Percentiles rank a stretch among this genome's conserved stretches.
phyloP scores from a whole-genome alignment of 257 asterid species.

The Ajuga chamaepitys region DNA sequence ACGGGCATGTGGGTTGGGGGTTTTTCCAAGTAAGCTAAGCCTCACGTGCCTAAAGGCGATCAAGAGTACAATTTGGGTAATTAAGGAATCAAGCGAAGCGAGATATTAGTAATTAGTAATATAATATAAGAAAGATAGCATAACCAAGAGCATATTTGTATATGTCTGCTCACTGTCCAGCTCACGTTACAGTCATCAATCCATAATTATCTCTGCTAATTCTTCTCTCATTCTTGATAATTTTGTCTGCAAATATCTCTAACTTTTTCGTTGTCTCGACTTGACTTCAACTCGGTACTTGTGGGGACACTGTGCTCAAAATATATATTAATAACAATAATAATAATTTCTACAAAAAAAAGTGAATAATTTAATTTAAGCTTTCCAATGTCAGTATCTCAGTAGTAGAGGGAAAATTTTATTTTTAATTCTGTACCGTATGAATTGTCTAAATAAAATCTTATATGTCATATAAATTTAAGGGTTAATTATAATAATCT shows the following conservation, averaged over 20 bases:
- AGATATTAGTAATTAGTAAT: not conserved
- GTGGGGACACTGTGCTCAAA: not conserved
- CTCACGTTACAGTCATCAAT: constrained; percentile 23
- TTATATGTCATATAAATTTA: too few relatives aligned
- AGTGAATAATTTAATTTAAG: not conserved
- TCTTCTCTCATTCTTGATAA: not conserved
- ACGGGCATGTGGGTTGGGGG: constrained; percentile 12
- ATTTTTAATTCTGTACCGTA: too few relatives aligned
- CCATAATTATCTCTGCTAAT: not conserved
- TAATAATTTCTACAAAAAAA: too few relatives aligned
- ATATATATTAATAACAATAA: not conserved
- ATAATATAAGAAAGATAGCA: not conserved
- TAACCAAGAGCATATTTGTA: constrained; percentile 6
- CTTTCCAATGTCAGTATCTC: too few relatives aligned
- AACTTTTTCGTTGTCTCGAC: constrained; percentile 17
- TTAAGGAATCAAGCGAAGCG: not conserved
- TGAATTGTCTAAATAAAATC: too few relatives aligned
- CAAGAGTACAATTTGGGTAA: not conserved
- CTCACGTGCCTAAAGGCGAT: constrained; percentile 14
- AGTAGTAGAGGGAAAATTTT: too few relatives aligned
- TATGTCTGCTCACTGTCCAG: constrained; percentile 6
- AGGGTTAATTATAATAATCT: too few relatives aligned
- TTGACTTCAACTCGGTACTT: not conserved
- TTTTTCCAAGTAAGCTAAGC: not conserved
- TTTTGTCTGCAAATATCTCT: not conserved